phyloP scores from a whole-genome alignment of 2,329 filamentous ascomycete species.

The Rhytidhysteron rufulum region DNA sequence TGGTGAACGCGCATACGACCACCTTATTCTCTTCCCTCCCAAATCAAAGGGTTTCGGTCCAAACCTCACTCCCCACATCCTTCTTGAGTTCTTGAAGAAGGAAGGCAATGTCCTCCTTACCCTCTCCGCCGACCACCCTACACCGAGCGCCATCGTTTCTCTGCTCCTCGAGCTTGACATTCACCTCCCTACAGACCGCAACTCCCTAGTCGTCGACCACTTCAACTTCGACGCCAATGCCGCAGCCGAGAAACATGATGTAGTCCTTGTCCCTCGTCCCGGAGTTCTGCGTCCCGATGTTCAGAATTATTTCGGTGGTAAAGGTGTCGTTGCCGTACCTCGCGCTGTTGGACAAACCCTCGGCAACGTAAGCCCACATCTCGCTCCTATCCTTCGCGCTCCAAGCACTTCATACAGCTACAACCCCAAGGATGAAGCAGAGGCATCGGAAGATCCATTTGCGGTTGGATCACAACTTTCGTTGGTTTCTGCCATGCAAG shows the following conservation, averaged over 20 bases:
- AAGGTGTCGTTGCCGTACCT: conserved; percentile 74
- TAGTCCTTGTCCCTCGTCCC: conserved; percentile 73
- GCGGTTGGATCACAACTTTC: conserved; percentile 79
- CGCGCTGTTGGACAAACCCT: conserved; percentile 76
- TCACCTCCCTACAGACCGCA: conserved; percentile 78
- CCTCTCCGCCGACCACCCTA: conserved; percentile 67
- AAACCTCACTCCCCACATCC: conserved; percentile 75
- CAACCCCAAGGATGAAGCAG: conserved; percentile 81
- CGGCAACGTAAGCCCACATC: conserved; percentile 68
- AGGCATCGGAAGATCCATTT: conserved; percentile 74
- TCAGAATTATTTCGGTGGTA: conserved; percentile 72
- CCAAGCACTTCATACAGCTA: conserved; percentile 87
- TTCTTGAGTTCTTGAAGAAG: conserved; percentile 88
- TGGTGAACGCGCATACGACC: conserved; percentile 86
- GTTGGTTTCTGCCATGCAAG: conserved; percentile 82
- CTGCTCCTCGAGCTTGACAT: conserved; percentile 88
- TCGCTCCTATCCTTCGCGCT: conserved; percentile 78
- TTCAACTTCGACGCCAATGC: conserved; percentile 84
- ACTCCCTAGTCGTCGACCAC: conserved; percentile 85
- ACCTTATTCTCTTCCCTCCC: conserved; percentile 81
- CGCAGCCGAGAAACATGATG: conserved; percentile 80
- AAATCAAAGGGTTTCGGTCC: conserved; percentile 93
- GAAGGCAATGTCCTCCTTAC: conserved; percentile 88
- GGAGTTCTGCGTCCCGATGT: conserved; percentile 62
- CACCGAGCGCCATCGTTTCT: conserved; percentile 69